phyloP scores from a whole-genome alignment of 352 stramenopile species.

The Plasmopara viticola region DNA sequence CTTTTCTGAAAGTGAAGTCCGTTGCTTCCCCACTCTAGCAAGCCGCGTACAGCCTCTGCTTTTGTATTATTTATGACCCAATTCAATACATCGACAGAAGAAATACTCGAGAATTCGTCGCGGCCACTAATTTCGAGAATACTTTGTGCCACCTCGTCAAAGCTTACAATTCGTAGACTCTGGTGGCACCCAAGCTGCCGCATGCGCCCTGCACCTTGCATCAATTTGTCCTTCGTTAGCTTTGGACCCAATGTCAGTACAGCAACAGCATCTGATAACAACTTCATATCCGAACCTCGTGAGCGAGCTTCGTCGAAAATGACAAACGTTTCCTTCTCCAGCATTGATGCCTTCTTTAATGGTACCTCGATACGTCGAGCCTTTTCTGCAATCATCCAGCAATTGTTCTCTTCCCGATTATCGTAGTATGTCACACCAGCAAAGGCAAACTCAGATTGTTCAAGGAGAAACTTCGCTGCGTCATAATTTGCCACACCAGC shows the following conservation, averaged over 20 bases:
- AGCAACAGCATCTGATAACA: slow-evolving; percentile 51
- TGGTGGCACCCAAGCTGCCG: slow-evolving; percentile 68
- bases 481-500: slow-evolving; percentile 51
- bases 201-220: slow-evolving; percentile 84
- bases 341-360: slow-evolving; percentile 61
- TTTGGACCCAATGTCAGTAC: slow-evolving; percentile 80
- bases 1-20: slow-evolving; percentile 60
- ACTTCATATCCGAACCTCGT: slow-evolving; percentile 85
- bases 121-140: slow-evolving; percentile 18
- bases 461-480: slow-evolving; percentile 45
- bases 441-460: slow-evolving; percentile 20
- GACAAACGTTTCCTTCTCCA: slow-evolving; percentile 82
- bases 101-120: slow-evolving; percentile 6
- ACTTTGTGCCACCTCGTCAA: slow-evolving; percentile 57
- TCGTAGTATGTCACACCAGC: slow-evolving; percentile 85
- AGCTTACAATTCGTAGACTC: slow-evolving; percentile 60
- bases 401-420: slow-evolving; percentile 32
- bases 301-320: slow-evolving; percentile 89
- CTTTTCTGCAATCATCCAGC: slow-evolving; percentile 79
- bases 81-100: slow-evolving; percentile 53
- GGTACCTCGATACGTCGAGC: slow-evolving; percentile 30
- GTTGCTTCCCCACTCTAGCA: slow-evolving; percentile 77
- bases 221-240: slow-evolving; percentile 79
- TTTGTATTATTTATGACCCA: slow-evolving; percentile 88
- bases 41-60: slow-evolving; percentile 42